These are phyloP conservation scores for Beta vulgaris DNA, from an alignment of 148 eudicot genomes.

Conservation along the genomic window DNA sequence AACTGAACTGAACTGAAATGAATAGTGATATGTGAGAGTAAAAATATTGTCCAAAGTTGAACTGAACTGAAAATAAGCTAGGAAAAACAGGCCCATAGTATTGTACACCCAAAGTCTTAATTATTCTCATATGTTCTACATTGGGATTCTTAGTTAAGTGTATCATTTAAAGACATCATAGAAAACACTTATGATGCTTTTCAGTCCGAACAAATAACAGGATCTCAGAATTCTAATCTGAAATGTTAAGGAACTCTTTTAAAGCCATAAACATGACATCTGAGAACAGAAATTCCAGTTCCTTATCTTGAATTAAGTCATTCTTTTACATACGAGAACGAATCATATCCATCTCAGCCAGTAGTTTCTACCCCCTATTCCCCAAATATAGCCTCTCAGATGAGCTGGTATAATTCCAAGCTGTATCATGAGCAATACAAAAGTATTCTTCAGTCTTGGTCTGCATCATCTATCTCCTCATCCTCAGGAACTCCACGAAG, in stretches of 20 bases:
- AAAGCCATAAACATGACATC: not conserved
- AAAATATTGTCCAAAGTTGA: too few species aligned
- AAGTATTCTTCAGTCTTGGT: constrained; percentile 39
- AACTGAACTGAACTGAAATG: too few species aligned
- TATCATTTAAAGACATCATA: too few species aligned
- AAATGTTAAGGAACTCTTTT: not conserved
- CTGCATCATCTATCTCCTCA: constrained; percentile 81
- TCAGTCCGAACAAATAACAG: too few species aligned
- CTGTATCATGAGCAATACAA: too few species aligned
- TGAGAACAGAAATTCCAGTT: not conserved
- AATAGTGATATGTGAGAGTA: too few species aligned
- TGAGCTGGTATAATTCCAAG: not conserved
- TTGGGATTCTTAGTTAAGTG: too few species aligned
- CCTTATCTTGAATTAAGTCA: not conserved
- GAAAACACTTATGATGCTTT: too few species aligned
- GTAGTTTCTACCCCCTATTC: not conserved
- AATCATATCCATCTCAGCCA: not conserved
- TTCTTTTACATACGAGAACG: not conserved
- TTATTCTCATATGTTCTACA: too few species aligned
- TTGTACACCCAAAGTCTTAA: too few species aligned
- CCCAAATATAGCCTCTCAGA: not conserved
- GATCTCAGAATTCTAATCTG: not conserved
- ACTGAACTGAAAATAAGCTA: too few species aligned
- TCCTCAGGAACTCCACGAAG: constrained; percentile 87
- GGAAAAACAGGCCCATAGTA: too few species aligned